phyloP scores from a whole-genome alignment of 75 land plant genomes.

The Pinus albicaulis region DNA sequence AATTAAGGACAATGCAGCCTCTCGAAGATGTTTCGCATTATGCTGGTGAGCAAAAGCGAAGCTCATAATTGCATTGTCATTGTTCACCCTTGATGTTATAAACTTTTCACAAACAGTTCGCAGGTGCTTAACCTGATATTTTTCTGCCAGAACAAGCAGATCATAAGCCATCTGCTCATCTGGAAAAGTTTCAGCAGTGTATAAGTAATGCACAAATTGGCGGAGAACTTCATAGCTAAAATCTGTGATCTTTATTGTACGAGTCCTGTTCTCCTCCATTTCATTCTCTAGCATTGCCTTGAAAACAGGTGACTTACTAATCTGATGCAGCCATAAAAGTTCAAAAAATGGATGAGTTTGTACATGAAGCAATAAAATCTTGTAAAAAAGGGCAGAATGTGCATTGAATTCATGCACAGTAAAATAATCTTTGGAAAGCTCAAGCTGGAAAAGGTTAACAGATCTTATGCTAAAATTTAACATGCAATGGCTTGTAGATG shows the following conservation, averaged over 20 bases:
- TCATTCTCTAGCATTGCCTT: conserved; percentile 75
- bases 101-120: conserved; percentile 63
- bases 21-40: conserved; percentile 44
- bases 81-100: conserved; percentile 64
- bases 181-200: conserved; percentile 74
- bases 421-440: too few species aligned
- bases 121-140: conserved; percentile 70
- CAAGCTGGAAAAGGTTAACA: too few species aligned
- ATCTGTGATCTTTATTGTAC: conserved; percentile 67
- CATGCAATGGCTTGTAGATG: too few species aligned
- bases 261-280: conserved; percentile 72
- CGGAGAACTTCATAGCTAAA: conserved; percentile 66
- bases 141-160: conserved; percentile 59
- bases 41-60: conserved; percentile 63
- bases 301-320: conserved; percentile 69
- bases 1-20: conserved; percentile 50
- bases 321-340: conserved; percentile 21
- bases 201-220: conserved; percentile 64
- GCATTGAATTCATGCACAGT: too few species aligned
- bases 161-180: conserved; percentile 69
- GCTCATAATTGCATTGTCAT: conserved; percentile 51
- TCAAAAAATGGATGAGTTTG: too few species aligned
- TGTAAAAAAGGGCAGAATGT: too few species aligned
- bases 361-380: too few species aligned
- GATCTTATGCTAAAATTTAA: too few species aligned